Evolutionary conservation across 2,329 filamentous ascomycete genomes (phyloP).

Genomic region (Pseudopyricularia cyperi): DNA sequence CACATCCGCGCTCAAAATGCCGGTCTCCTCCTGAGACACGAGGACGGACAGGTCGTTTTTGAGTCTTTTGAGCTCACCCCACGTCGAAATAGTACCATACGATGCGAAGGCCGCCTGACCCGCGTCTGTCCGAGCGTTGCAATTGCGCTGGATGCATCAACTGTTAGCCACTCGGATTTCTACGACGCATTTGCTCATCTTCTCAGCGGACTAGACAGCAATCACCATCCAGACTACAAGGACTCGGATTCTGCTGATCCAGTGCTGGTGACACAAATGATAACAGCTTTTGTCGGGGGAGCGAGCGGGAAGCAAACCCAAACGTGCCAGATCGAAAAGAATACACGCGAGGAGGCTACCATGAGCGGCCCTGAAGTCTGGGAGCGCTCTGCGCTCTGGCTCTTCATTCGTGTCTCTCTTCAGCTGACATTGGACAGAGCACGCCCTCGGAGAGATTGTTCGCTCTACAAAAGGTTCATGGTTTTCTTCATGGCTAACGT

Average conservation of each 20-base stretch:
- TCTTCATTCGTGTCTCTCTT: background rate
- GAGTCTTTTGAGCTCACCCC: background rate
- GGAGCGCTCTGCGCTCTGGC: background rate
- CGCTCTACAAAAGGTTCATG: background rate
- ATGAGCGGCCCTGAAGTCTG: background rate
- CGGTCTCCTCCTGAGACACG: background rate
- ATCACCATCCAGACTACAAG: background rate
- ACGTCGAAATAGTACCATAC: background rate
- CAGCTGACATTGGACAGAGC: background rate
- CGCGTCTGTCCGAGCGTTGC: background rate
- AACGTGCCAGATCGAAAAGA: background rate
- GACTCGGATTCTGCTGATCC: background rate
- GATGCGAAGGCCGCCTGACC: background rate
- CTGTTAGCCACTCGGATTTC: background rate
- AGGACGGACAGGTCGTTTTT: background rate
- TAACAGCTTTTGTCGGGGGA: background rate
- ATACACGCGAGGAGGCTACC: background rate
- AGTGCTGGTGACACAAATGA: background rate
- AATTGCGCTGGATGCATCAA: background rate
- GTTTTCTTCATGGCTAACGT: background rate
- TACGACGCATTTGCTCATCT: background rate
- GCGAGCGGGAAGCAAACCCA: background rate
- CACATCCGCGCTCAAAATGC: background rate
- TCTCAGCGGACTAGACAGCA: background rate
- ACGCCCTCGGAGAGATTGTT: background rate